These are phyloP conservation scores for Corymbia citriodora DNA, from an alignment of 441 rosid species.

Conservation along the genomic window DNA sequence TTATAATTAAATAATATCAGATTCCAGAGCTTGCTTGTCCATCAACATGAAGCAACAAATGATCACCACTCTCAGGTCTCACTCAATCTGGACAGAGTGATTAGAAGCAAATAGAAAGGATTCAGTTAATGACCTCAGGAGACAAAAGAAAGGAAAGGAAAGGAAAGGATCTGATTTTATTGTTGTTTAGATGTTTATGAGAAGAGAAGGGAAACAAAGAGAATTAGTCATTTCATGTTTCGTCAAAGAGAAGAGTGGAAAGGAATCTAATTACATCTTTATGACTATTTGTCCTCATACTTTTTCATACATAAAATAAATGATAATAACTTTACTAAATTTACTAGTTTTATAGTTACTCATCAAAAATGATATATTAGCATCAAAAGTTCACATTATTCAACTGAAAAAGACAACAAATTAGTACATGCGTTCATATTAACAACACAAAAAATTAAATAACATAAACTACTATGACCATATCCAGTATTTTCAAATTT, in stretches of 20 bases:
- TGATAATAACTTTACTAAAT: not conserved
- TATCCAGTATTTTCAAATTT: not conserved
- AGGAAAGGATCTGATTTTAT: not conserved
- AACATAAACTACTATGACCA: not conserved
- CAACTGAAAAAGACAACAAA: not conserved
- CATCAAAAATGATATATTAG: not conserved
- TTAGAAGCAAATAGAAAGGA: not conserved
- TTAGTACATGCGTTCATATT: not conserved
- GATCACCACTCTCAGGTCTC: not conserved
- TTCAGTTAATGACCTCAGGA: not conserved
- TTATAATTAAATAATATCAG: not conserved
- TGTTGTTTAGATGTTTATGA: not conserved
- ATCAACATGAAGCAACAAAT: not conserved
- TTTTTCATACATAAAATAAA: not conserved
- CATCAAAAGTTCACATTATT: not conserved
- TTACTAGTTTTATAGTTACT: not conserved
- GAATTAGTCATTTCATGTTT: not conserved
- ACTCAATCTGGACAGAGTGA: not conserved
- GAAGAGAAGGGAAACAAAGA: not conserved
- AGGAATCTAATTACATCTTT: not conserved
- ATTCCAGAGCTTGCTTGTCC: not conserved
- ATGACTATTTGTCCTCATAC: not conserved
- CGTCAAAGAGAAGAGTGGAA: not conserved
- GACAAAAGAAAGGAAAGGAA: not conserved
- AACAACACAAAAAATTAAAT: not conserved